Evolutionary conservation across 2,329 filamentous ascomycete species (phyloP).

Genomic region (Exophiala viscosa): DNA sequence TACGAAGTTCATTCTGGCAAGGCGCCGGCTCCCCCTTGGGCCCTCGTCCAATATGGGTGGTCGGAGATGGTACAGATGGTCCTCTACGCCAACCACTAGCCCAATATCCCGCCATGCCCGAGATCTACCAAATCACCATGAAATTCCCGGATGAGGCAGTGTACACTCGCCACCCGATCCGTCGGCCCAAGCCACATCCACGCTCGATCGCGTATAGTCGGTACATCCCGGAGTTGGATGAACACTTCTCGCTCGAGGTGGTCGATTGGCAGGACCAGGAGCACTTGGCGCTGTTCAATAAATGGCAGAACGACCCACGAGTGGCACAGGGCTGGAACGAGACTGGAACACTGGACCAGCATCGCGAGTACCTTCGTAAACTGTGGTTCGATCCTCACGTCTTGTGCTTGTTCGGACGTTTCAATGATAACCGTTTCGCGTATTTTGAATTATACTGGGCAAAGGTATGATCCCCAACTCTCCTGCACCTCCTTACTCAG

Average conservation of each 20-base stretch:
- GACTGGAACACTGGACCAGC: slow-evolving; percentile 70
- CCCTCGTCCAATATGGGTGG: slow-evolving; percentile 57
- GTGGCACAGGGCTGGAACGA: slow-evolving; percentile 78
- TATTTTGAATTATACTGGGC: slow-evolving; percentile 83
- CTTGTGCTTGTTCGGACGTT: slow-evolving; percentile 65
- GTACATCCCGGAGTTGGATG: slow-evolving; percentile 70
- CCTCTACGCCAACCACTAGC: slow-evolving; percentile 36
- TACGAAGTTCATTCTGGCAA: slow-evolving; percentile 63
- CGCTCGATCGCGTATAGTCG: slow-evolving; percentile 72
- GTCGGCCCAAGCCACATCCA: slow-evolving; percentile 67
- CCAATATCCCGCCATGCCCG: slow-evolving; percentile 43
- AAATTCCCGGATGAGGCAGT: slow-evolving; percentile 40
- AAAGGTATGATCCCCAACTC: slow-evolving; percentile 49
- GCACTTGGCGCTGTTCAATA: slow-evolving; percentile 70
- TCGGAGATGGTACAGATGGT: slow-evolving; percentile 24
- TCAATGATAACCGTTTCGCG: slow-evolving; percentile 67
- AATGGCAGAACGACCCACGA: slow-evolving; percentile 79
- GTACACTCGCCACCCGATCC: slow-evolving; percentile 66
- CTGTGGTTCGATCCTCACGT: slow-evolving; percentile 70
- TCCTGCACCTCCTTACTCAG: slow-evolving; percentile 34
- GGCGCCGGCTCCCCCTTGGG: slow-evolving; percentile 66
- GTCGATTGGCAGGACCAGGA: slow-evolving; percentile 62
- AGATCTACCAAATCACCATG: slow-evolving; percentile 38
- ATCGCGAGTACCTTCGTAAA: slow-evolving; percentile 65
- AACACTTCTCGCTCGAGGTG: slow-evolving; percentile 72